Conservation (phyloP, 2,329 filamentous ascomycete genomes). For the Knufia fluminis region DNA sequence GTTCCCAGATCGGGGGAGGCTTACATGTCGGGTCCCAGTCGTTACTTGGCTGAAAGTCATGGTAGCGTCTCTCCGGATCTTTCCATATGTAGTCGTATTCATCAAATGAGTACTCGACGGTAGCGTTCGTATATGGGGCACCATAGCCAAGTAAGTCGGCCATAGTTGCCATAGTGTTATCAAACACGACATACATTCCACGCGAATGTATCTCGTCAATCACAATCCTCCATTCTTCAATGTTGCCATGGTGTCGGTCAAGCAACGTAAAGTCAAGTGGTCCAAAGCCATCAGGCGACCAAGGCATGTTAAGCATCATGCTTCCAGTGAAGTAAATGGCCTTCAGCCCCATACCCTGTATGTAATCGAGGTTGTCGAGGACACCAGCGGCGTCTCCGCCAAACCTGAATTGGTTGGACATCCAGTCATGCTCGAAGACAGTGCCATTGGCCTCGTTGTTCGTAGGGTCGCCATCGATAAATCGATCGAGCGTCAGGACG, state of each 20-base stretch:
- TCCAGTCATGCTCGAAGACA: slow-evolving; percentile 50
- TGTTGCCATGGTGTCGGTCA: slow-evolving; percentile 54
- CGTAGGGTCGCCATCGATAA: slow-evolving; percentile 54
- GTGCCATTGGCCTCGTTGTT: slow-evolving; percentile 57
- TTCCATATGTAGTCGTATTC: slow-evolving; percentile 55
- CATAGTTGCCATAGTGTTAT: slow-evolving; percentile 58
- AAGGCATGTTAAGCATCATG: slow-evolving; percentile 55
- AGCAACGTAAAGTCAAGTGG: slow-evolving; percentile 54
- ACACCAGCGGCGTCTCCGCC: slow-evolving; percentile 54
- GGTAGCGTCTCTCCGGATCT: slow-evolving; percentile 40
- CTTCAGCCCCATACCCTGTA: slow-evolving; percentile 56
- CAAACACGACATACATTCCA: slow-evolving; percentile 57
- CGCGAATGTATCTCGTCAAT: slow-evolving; percentile 53
- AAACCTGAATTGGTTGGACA: slow-evolving; percentile 53
- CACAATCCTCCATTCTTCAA: slow-evolving; percentile 48
- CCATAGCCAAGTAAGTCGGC: slow-evolving; percentile 53
- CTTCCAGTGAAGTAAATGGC: slow-evolving; percentile 52
- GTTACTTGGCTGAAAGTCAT: slow-evolving; percentile 50
- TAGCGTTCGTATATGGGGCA: slow-evolving; percentile 50
- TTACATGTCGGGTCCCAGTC: slow-evolving; percentile 44
- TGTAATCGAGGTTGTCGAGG: slow-evolving; percentile 53
- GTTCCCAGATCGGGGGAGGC: slow-evolving; percentile 54
- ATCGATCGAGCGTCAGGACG: slow-evolving; percentile 54
- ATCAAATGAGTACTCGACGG: slow-evolving; percentile 44
- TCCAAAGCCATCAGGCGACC: slow-evolving; percentile 52